These are phyloP conservation scores for Sphaerulina musiva DNA, from an alignment of 2,329 filamentous ascomycete genomes.

Conservation along the genomic window DNA sequence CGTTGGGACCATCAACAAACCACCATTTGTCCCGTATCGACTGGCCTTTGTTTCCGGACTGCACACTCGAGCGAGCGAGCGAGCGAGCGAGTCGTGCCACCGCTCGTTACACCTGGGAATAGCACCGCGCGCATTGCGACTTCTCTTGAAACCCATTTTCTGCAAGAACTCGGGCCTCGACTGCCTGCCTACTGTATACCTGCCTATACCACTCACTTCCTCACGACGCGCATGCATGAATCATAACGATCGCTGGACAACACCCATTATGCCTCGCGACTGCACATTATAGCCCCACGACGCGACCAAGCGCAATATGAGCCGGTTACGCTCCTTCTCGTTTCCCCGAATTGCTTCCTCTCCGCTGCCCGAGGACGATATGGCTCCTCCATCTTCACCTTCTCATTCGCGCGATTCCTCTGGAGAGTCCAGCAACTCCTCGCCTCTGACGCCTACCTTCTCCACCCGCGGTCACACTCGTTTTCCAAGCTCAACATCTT, in stretches of 20 bases:
- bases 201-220: not conserved
- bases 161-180: conserved; percentile 11
- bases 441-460: conserved; percentile 66
- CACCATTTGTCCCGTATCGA: conserved; percentile 1
- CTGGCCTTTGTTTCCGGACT: not conserved
- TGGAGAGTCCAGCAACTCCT: conserved; percentile 55
- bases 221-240: conserved; percentile 23
- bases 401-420: conserved; percentile 35
- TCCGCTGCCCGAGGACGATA: conserved; percentile 18
- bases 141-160: conserved; percentile 18
- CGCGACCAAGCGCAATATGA: conserved; percentile 22
- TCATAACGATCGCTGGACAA: conserved; percentile 15
- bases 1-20: conserved; percentile 3
- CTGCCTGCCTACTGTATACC: no score
- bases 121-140: conserved; percentile 19
- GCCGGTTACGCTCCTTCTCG: conserved; percentile 26
- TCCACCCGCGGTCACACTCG: conserved; percentile 56
- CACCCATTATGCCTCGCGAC: conserved; percentile 20
- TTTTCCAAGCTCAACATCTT: conserved; percentile 71
- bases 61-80: not conserved
- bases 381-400: conserved; percentile 19
- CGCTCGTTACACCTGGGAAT: conserved; percentile 10
- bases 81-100: conserved; percentile 22
- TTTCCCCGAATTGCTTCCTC: conserved; percentile 23
- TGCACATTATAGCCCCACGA: conserved; percentile 15